These are phyloP conservation scores for Ceratocystiopsis sp. DNA, from an alignment of 2,329 filamentous ascomycete species.

Conservation along the genomic window DNA sequence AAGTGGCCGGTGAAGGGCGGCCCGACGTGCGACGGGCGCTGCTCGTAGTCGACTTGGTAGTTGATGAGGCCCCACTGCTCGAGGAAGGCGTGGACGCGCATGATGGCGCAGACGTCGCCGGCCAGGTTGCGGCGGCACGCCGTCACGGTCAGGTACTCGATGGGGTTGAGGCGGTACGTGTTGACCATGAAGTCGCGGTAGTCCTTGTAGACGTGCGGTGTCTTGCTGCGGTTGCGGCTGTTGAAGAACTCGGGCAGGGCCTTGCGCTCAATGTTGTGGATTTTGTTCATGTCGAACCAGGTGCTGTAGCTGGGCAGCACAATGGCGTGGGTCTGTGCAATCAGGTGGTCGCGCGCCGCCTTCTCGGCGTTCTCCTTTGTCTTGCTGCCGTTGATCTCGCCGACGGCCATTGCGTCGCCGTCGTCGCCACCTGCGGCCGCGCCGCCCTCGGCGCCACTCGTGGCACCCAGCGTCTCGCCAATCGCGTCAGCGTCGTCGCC, in stretches of 20 bases:
- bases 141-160: slow-evolving; percentile 93
- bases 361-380: slow-evolving; percentile 70
- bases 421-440: slow-evolving; percentile 19
- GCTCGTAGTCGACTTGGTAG: slow-evolving; percentile 95
- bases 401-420: slow-evolving; percentile 26
- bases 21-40: slow-evolving; percentile 84
- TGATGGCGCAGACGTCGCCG: slow-evolving; percentile 95
- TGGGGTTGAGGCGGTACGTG: slow-evolving; percentile 88
- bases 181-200: slow-evolving; percentile 99
- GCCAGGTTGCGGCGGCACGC: slow-evolving; percentile 89
- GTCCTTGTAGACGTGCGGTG: slow-evolving; percentile 90
- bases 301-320: slow-evolving; percentile 94
- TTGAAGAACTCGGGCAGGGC: slow-evolving; percentile 98
- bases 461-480: neutral
- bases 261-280: slow-evolving; percentile 85
- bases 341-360: slow-evolving; percentile 77
- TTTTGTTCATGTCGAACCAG: slow-evolving; percentile 95
- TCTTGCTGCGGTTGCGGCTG: slow-evolving; percentile 94
- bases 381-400: slow-evolving; percentile 36
- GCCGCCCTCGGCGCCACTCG: slow-evolving; percentile 1
- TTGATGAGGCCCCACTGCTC: slow-evolving; percentile 99
- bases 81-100: slow-evolving; percentile 94
- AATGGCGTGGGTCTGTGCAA: slow-evolving; percentile 86
- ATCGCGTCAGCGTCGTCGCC: slow-evolving; percentile 1
- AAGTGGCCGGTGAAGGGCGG: slow-evolving; percentile 97